Base-by-base conservation (phyloP, 2,329 filamentous ascomycete species). In the Alternaria triticina region DNA sequence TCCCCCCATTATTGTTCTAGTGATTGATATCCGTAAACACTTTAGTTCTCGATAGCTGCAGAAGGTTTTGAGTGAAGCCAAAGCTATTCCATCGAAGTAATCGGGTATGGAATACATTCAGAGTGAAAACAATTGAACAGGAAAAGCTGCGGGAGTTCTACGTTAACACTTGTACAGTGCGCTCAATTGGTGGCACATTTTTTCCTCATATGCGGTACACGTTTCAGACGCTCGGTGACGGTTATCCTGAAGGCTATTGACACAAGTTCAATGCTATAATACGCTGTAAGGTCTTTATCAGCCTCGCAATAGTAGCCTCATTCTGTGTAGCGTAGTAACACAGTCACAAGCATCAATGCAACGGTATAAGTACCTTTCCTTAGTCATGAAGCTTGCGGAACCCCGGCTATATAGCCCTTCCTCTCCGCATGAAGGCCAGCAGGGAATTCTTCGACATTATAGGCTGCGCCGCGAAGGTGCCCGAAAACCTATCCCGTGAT, bases 221-320 rank as follows among this genome's bases (percentile, higher is more conserved):
- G 17, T 6, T 17, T 5, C 8, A 9, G 5, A 40, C 36, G n/a
- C 36, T 40, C 36, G 1, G 36, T 40, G 15, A 17, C 36, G n/a
- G n/a, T n/a, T n/a, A n/a, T 40, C n/a, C 1, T 40, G 9, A 10
- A 17, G n/a, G 2, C 2, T 40, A 17, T 11, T 40, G 8, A 11
- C 0, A 40, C 36, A 40, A 0, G 0, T 1, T n/a, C 15, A n/a
- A 5, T 40, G 36, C 36, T 40, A 40, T 10, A 11, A 3, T 11
- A 11, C 10, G 36, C 36, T 11, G 8, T 5, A 3, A 40, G n/a
- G 4, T 0, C 5, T 40, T 3, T 3, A 6, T 17, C 0, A 17
- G 36, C 9, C n/a, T 15, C 36, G n/a, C n/a, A 10, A 17, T 40
- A 11, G n/a, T 40, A 17, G 5, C 36, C 15, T 9, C n/a, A 17